Evolutionary conservation across 1,139 yeast genomes (phyloP).

Genomic region (Petasospora fabianii): DNA sequence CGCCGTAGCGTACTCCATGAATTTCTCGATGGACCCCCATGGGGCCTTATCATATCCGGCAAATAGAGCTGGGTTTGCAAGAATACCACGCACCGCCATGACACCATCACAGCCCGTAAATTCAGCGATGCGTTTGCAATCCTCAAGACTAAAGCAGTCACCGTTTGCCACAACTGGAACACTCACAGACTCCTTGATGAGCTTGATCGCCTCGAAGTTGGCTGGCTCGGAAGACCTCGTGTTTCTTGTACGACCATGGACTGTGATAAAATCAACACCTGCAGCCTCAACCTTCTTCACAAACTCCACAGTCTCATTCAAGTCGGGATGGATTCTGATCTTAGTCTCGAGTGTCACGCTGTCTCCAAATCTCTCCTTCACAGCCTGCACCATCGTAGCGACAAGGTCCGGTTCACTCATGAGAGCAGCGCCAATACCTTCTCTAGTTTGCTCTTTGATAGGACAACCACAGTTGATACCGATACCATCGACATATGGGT

Average conservation of each 20-base stretch:
- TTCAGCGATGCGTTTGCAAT: conserved; percentile 56
- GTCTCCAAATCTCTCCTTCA: conserved; percentile 69
- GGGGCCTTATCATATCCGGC: conserved; percentile 72
- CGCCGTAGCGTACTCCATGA: conserved; percentile 73
- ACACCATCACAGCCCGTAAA: conserved; percentile 84
- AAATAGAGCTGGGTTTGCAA: conserved; percentile 84
- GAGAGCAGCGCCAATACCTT: conserved; percentile 95
- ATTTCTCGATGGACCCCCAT: conserved; percentile 84
- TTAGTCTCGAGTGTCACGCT: conserved; percentile 79
- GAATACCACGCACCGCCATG: conserved; percentile 91
- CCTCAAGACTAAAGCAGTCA: conserved; percentile 72
- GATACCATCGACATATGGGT: conserved; percentile 87
- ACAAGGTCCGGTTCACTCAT: conserved; percentile 83
- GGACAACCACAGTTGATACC: conserved; percentile 98
- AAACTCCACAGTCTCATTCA: conserved; percentile 66
- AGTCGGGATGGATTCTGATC: conserved; percentile 78
- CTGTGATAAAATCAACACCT: conserved; percentile 91
- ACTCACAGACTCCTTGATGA: conserved; percentile 52
- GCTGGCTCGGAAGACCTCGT: conserved; percentile 85
- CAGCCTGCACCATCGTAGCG: conserved; percentile 78
- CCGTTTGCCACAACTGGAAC: conserved; percentile 95
- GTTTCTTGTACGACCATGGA: conserved; percentile 85
- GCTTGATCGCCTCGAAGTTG: conserved; percentile 74
- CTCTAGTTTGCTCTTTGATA: conserved; percentile 88
- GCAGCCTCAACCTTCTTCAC: conserved; percentile 75